Conservation (phyloP, 106 monocot species). For the Triglochin maritima region DNA sequence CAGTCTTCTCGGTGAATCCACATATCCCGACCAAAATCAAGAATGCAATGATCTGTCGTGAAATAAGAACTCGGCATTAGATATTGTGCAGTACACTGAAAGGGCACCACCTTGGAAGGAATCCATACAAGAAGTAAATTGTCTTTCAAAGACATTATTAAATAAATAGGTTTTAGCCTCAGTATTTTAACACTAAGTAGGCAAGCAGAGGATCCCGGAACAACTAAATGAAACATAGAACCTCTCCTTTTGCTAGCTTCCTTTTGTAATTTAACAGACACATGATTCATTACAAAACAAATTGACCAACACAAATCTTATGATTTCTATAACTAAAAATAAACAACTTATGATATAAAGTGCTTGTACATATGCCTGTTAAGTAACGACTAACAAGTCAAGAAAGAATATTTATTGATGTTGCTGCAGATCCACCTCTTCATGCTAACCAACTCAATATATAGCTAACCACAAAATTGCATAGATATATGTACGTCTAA, state of each 20-base stretch:
- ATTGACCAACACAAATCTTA: too few relatives aligned
- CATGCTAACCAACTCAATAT: too few relatives aligned
- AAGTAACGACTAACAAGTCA: too few relatives aligned
- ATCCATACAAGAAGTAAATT: neutral
- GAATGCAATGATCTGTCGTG: constrained; percentile 65
- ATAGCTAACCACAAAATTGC: neutral
- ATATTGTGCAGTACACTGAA: neutral
- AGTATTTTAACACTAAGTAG: neutral
- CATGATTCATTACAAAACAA: too few relatives aligned
- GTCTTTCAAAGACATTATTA: neutral
- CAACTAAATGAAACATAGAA: neutral
- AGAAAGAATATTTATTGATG: too few relatives aligned
- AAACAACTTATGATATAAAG: too few relatives aligned
- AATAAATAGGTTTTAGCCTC: neutral
- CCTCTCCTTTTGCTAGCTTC: too few relatives aligned
- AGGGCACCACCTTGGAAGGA: neutral
- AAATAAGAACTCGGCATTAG: too few relatives aligned
- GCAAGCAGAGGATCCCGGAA: neutral
- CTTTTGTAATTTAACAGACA: too few relatives aligned
- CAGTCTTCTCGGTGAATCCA: constrained; percentile 93
- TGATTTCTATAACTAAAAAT: too few relatives aligned
- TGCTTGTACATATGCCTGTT: too few relatives aligned
- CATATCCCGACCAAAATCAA: constrained; percentile 70
- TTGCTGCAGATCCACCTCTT: too few relatives aligned
- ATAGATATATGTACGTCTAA: neutral